Evolutionary conservation across 208 protist genomes (phyloP), one percentile per base, ranked within the genome.

Genomic region (Blastocrithidia nonstop): DNA sequence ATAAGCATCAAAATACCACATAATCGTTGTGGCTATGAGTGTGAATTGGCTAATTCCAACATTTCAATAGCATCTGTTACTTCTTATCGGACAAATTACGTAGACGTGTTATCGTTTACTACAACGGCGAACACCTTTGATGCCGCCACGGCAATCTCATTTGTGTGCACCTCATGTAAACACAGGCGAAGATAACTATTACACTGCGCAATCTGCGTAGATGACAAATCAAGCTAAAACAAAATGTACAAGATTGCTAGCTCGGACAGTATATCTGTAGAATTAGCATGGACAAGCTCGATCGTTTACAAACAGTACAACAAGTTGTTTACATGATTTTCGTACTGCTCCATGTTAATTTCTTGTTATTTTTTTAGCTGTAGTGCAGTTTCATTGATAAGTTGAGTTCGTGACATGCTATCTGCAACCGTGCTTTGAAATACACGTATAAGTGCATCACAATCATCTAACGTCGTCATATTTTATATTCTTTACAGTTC

Each of bases 141-240:
- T 1, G 71, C 82, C 15, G 58, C 67, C 0, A 62, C 53, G 24
- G 76, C 76, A 6, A 79, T 44, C 0, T 54, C 45, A 6, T 60
- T 42, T 38, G 73, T 67, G 11, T 50, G 62, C n/a, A 79, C 71
- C 11, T 43, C 57, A 27, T 50, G 45, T 3, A 92, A 55, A 35
- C 82, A 92, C 8, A 92, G 61, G 0, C 61, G 61, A 27, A 86
- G 41, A 50, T 87, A 92, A 55, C 71, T 84, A 52, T 79, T 86
- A 48, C 74, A 92, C 52, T 83, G 76, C 36, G 65, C 75, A 0
- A 84, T 29, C 39, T 88, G 82, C 37, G 67, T 73, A 7, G 72
- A 59, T 2, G 82, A 84, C 4, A 87, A 51, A 26, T 85, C 74
- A 7, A 88, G 60, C 29, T 60, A 66, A 6, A 86, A 56, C 2